Percentiles rank a stretch among this genome's conserved stretches.
Evolutionary conservation across 1,284 basidiomycete species (phyloP).

Genomic region (Ustilago xerochloae): DNA sequence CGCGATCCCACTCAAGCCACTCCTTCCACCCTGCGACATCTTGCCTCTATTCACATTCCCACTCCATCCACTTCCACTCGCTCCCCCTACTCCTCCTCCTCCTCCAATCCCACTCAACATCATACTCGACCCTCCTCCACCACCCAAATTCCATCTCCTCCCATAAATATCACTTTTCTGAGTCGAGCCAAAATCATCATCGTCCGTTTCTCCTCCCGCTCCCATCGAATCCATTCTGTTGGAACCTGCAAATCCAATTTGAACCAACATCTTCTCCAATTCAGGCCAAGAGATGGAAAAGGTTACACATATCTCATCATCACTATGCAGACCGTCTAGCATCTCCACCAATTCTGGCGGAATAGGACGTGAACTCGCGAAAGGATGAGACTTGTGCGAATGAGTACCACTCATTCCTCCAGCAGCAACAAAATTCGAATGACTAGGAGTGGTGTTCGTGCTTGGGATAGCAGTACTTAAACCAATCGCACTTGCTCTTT

Average conservation of each 20-base stretch:
- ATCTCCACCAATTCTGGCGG: slow-evolving; percentile 73
- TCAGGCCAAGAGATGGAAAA: slow-evolving; percentile 86
- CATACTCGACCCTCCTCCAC: no score
- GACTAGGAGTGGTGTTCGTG: background rate
- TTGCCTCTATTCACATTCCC: slow-evolving; percentile 10
- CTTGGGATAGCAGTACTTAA: slow-evolving; percentile 17
- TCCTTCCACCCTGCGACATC: slow-evolving; percentile 23
- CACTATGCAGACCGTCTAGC: slow-evolving; percentile 87
- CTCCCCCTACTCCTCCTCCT: slow-evolving; percentile 7
- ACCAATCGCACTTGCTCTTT: slow-evolving; percentile 24
- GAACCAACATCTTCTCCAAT: slow-evolving; percentile 78
- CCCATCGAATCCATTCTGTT: background rate
- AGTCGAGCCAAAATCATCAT: slow-evolving; percentile 23
- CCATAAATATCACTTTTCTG: slow-evolving; percentile 23
- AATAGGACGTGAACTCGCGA: slow-evolving; percentile 5
- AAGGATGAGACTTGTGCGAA: background rate
- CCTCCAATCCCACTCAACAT: slow-evolving; percentile 20
- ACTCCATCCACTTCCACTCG: slow-evolving; percentile 48
- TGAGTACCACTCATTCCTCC: slow-evolving; percentile 16
- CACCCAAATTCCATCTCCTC: no score
- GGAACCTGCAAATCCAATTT: slow-evolving; percentile 26
- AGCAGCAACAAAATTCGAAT: background rate
- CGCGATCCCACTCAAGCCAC: slow-evolving; percentile 13
- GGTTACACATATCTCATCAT: slow-evolving; percentile 85
- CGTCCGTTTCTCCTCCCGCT: slow-evolving; percentile 49